Evolutionary conservation across 768 basidiomycete species (phyloP), one percentile per base, ranked within the genome.

Genomic region (Russula olivacea): DNA sequence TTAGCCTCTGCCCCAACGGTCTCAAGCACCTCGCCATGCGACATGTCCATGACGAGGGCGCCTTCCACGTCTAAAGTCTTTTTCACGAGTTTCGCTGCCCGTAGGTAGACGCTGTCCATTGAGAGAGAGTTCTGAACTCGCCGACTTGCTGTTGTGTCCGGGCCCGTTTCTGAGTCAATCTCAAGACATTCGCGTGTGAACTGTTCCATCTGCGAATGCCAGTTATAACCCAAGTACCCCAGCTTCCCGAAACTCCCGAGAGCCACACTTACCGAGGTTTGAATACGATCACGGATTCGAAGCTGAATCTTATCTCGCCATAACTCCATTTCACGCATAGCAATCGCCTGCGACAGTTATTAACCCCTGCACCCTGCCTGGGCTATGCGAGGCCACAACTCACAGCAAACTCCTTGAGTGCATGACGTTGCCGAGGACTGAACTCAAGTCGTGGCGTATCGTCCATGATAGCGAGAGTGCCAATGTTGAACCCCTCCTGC

Each of bases 231-330:
- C n/a, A 28, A 59, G 3, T 15, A 38, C n/a, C 8, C 21, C 19
- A 9, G 28, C 56, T 28, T 25, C 56, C 43, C 9, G 17, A n/a
- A 53, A 34, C 25, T 28, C 11, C 38, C 25, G 25, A 34, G 25
- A 21, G 30, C 36, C 19, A 3, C 15, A 55, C 86, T 69, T 70
- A 86, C 90, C 49, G 95, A 96, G 63, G 78, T 91, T 69, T 98
- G 95, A 34, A 97, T 96, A 50, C 87, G 85, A 69, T 95, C 94
- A 51, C 94, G 83, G 67, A 95, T 88, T 40, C 92, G 82, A 17
- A 96, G 77, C 75, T 95, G 94, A 56, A 95, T 93, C 90, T 97
- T 96, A 73, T 97, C 94, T 63, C 88, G 79, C 93, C 93, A 97
- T 2, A 97, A 77, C 72, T 97, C 95, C 86, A 98, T 85, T 73